Evolutionary conservation across 352 stramenopile genomes (phyloP), one percentile per base, ranked within the genome.

Genomic region (Pythium grandisporangium): DNA sequence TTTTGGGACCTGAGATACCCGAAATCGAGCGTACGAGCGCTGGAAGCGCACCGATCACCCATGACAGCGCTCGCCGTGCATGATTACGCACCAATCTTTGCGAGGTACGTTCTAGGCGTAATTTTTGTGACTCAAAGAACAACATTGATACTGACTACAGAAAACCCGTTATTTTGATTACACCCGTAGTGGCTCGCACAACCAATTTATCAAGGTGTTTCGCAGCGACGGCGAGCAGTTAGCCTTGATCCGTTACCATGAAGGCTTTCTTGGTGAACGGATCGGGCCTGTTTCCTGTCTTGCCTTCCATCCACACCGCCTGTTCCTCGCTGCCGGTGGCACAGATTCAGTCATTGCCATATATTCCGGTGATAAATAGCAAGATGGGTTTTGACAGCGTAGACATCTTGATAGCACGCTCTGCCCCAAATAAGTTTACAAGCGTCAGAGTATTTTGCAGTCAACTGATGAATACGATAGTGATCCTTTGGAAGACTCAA

Each of bases 151-250:
- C n/a, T n/a, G n/a, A n/a, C n/a, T n/a, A n/a, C n/a, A n/a, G n/a
- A n/a, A n/a, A n/a, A n/a, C n/a, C n/a, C 17, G 23, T 38, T 27
- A 46, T 33, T 39, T 20, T n/a, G n/a, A 13, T 6, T 38, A 22
- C 37, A 8, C 23, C 11, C 44, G 26, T 44, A 93, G 85, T 53
- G 96, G 96, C 5, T 98, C 93, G 27, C 93, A 98, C 58, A 97
- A 98, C 48, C 95, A 99, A 51, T 99, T 99, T 58, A 98, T 99
- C 63, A 99, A 99, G 63, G 82, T 98, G 36, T 90, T 98, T 37
- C 86, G 86, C 26, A 81, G 84, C 42, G 90, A 98, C 29, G 79
- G 76, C 24, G 80, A 92, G 47, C 72, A 89, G 41, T 55, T 93
- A 37, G 77, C 72, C 23, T 69, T 91, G 7, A 93, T 96, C 41